These are phyloP conservation scores for Salix viminalis DNA, from an alignment of 345 rosid species.

Conservation along the genomic window DNA sequence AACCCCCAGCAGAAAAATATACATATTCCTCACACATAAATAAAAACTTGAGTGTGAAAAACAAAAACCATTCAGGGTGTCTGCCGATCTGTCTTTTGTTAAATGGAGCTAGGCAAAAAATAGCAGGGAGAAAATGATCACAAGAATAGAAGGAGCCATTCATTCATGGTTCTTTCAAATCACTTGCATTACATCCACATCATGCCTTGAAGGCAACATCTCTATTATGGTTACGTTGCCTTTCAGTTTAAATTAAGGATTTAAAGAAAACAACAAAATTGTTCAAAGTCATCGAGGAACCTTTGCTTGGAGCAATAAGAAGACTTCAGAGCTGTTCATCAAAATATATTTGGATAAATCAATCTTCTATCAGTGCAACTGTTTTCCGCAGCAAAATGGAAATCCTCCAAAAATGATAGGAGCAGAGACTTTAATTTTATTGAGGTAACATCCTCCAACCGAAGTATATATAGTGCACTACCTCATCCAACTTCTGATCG, in stretches of 20 bases:
- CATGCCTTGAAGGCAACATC: too few relatives aligned
- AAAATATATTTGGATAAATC: background rate
- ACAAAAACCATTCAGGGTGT: background rate
- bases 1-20: too few relatives aligned
- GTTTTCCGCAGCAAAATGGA: background rate
- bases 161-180: too few relatives aligned
- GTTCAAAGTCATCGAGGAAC: background rate
- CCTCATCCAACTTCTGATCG: background rate
- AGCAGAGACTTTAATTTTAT: background rate
- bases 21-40: too few relatives aligned
- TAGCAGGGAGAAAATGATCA: background rate
- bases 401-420: background rate
- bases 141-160: background rate
- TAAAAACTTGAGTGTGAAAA: background rate
- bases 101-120: background rate
- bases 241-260: background rate
- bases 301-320: background rate
- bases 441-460: background rate
- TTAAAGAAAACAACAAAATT: background rate
- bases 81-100: background rate
- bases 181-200: too few relatives aligned
- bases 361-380: background rate
- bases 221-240: background rate
- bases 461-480: background rate
- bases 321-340: background rate